A percentile compares a stretch with the other conserved stretches of the same genome.
Evolutionary conservation across 2,329 filamentous ascomycete species (phyloP).

Genomic region (Lecanicillium sp.): DNA sequence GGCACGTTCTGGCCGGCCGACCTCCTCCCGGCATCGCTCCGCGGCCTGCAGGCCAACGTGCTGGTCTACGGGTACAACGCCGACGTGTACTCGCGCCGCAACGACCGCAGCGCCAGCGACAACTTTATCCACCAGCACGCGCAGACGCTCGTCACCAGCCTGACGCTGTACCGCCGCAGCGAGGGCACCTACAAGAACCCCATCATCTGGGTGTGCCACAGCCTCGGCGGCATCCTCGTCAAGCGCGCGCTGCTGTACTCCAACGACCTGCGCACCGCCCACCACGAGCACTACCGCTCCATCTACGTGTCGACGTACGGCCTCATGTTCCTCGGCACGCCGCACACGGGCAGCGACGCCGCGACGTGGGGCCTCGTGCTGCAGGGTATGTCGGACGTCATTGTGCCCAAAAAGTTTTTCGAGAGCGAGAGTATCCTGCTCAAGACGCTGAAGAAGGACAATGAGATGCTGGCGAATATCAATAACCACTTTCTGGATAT

Average conservation of each 20-base stretch:
- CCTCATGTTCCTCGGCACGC: slow-evolving; percentile 70
- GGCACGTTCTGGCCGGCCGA: slow-evolving; percentile 63
- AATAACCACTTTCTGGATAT: slow-evolving; percentile 67
- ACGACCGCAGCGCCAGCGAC: slow-evolving; percentile 50
- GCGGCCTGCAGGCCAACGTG: slow-evolving; percentile 51
- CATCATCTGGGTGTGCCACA: slow-evolving; percentile 71
- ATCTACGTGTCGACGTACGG: slow-evolving; percentile 70
- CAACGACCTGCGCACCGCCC: slow-evolving; percentile 49
- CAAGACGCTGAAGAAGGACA: slow-evolving; percentile 63
- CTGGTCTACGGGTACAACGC: slow-evolving; percentile 71
- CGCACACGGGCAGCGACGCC: slow-evolving; percentile 61
- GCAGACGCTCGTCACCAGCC: slow-evolving; percentile 55
- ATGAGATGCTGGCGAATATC: slow-evolving; percentile 67
- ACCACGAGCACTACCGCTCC: slow-evolving; percentile 57
- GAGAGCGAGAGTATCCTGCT: slow-evolving; percentile 62
- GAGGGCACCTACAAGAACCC: slow-evolving; percentile 51
- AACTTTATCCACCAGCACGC: slow-evolving; percentile 65
- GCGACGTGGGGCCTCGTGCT: slow-evolving; percentile 61
- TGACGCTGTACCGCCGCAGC: slow-evolving; percentile 55
- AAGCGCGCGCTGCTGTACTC: slow-evolving; percentile 65
- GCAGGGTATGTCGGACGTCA: slow-evolving; percentile 58
- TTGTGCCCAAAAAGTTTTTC: slow-evolving; percentile 59
- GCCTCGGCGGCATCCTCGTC: slow-evolving; percentile 63
- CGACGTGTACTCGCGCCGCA: slow-evolving; percentile 45
- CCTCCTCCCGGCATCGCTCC: slow-evolving; percentile 54